phyloP scores from a whole-genome alignment of 163 green algal species.

The Coccomyxa subellipsoidea region DNA sequence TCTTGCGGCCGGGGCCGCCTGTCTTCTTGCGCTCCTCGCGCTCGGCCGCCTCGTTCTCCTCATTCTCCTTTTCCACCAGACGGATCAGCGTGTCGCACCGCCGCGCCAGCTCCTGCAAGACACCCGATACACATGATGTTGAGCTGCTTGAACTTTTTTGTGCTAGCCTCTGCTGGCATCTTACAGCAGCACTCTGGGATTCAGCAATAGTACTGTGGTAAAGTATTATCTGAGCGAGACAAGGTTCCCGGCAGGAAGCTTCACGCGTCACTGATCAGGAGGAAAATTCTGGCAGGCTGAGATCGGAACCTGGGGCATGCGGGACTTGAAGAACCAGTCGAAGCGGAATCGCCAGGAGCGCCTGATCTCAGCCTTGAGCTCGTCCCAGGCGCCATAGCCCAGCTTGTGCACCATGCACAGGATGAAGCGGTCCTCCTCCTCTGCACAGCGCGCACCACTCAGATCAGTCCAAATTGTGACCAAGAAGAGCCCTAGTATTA shows the following conservation, averaged over 20 bases:
- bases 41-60: conserved; percentile 33
- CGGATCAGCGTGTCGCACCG: conserved; percentile 94
- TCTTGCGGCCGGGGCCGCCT: background rate
- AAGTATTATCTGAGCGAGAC: too few species aligned
- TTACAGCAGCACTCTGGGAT: too few species aligned
- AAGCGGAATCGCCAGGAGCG: conserved; percentile 95
- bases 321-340: conserved; percentile 99
- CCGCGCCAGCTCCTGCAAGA: conserved; percentile 51
- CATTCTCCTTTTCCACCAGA: conserved; percentile 94
- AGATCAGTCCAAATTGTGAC: too few species aligned
- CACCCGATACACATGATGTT: background rate
- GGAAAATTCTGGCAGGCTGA: too few species aligned
- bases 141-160: background rate
- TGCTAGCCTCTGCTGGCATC: too few species aligned
- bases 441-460: too few species aligned
- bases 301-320: conserved; percentile 83
- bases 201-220: too few species aligned
- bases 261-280: too few species aligned
- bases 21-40: conserved; percentile 32
- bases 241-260: too few species aligned
- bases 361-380: conserved; percentile 95
- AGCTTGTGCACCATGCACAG: conserved; percentile 96
- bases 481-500: too few species aligned
- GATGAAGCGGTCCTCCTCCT: conserved; percentile 99
- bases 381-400: conserved; percentile 96